phyloP scores from a whole-genome alignment of 73 alveolate species.

The Loxodes magnus region DNA sequence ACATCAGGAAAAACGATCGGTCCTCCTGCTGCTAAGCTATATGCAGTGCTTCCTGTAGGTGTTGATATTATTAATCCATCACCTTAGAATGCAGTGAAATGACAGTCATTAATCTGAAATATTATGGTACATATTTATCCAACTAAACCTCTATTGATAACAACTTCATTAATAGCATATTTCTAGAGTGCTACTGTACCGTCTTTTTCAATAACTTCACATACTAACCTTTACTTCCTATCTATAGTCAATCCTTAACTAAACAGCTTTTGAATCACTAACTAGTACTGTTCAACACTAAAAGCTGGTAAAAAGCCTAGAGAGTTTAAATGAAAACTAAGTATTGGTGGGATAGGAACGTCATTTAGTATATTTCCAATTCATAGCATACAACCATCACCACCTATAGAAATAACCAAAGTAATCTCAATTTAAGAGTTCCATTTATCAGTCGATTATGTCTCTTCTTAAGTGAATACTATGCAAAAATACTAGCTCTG shows the following conservation, averaged over 20 bases:
- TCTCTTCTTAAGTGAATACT: too few relatives aligned
- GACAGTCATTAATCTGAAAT: background rate
- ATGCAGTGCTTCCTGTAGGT: slow-evolving; percentile 99
- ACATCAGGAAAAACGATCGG: slow-evolving; percentile 82
- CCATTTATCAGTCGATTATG: too few relatives aligned
- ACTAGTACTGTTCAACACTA: background rate
- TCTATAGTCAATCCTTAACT: background rate
- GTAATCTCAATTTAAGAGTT: too few relatives aligned
- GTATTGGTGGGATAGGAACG: background rate
- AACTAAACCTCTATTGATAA: background rate
- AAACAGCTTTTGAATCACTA: background rate
- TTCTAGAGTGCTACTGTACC: background rate
- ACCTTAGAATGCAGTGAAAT: background rate
- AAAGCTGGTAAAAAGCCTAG: background rate
- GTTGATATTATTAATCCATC: slow-evolving; percentile 89
- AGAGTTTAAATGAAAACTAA: background rate
- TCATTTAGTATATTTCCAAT: background rate
- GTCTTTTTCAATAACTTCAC: background rate
- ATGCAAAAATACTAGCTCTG: too few relatives aligned
- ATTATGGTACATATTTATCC: background rate
- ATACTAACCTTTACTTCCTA: background rate
- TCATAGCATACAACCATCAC: slow-evolving; percentile 24
- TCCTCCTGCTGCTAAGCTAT: slow-evolving; percentile 98
- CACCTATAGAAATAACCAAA: slow-evolving; percentile 25
- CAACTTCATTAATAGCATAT: slow-evolving; percentile 1